Evolutionary conservation across 2,329 filamentous ascomycete species (phyloP), one percentile per base, ranked within the genome.

Genomic region (Talaromyces sp.): DNA sequence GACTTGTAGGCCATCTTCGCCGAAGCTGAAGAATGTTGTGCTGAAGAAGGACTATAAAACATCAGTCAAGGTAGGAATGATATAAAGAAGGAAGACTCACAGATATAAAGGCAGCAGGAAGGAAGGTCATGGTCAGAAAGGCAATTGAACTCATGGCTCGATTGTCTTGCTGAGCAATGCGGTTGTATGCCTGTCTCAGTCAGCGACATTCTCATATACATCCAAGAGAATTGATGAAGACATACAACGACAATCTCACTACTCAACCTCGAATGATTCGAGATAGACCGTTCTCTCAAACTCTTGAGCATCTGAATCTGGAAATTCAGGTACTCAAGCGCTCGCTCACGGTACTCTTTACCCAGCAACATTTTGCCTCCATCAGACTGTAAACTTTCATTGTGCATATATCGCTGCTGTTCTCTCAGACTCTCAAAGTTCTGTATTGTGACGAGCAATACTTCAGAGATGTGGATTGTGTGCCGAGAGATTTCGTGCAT

Each of bases 291-390:
- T 34, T 66, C 64, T 15, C 61, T 66, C 40, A 66, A 19, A 51
- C 64, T 66, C n/a, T 58, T 63, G 25, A 66, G 53, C 60, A 66
- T 66, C 29, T 66, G 64, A 43, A 66, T 66, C 25, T 66, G 64
- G 15, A 66, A 66, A 31, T 66, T 51, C 25, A 66, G 6, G 40
- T 66, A 62, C 22, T 63, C 64, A 8, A 45, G 40, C 13, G 59
- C 64, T 38, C 49, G 43, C 31, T 66, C 64, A 6, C 60, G 59
- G 38, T 61, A 58, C 25, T 66, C 53, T 45, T 53, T 51, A 38
- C 31, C 45, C 6, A 59, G 62, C 22, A 40, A n/a, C 19, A 43
- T 22, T 8, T 34, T 43, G 15, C 43, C 43, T 10, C 34, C 7
- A 10, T 19, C 15, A 10, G 58, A n/a, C 10, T 59, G 13, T 6